Evolutionary conservation across 2,329 filamentous ascomycete genomes (phyloP).

Genomic region (Trichocomaceae sp.): DNA sequence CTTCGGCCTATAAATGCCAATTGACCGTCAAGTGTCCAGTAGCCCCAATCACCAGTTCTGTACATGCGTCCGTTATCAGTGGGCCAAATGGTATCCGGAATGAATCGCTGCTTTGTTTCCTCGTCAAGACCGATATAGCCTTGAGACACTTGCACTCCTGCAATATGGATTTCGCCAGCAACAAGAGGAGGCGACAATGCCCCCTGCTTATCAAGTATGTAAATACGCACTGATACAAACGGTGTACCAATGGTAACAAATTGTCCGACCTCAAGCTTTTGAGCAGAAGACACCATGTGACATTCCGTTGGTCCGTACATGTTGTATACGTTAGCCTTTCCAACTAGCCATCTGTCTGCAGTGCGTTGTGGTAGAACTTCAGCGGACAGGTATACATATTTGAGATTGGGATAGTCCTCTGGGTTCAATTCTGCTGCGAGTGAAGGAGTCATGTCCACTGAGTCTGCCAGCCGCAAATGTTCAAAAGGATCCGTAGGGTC

Average conservation of each 20-base stretch:
- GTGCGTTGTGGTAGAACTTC: slow-evolving; percentile 32
- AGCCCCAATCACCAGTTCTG: slow-evolving; percentile 39
- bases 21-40: slow-evolving; percentile 32
- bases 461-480: slow-evolving; percentile 25
- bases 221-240: slow-evolving; percentile 32
- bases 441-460: slow-evolving; percentile 36
- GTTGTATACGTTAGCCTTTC: slow-evolving; percentile 30
- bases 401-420: slow-evolving; percentile 26
- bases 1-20: slow-evolving; percentile 36
- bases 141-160: slow-evolving; percentile 38
- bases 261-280: slow-evolving; percentile 18
- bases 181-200: slow-evolving; percentile 27
- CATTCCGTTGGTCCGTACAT: slow-evolving; percentile 41
- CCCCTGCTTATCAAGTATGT: slow-evolving; percentile 36
- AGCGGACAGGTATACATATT: slow-evolving; percentile 29
- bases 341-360: slow-evolving; percentile 27
- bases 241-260: slow-evolving; percentile 35
- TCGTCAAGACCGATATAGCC: slow-evolving; percentile 37
- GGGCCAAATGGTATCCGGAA: slow-evolving; percentile 23
- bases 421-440: slow-evolving; percentile 29
- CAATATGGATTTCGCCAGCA: slow-evolving; percentile 39
- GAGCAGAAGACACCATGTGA: slow-evolving; percentile 35
- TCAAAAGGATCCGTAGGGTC: slow-evolving; percentile 22
- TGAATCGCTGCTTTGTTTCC: slow-evolving; percentile 26
- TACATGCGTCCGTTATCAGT: slow-evolving; percentile 33